Conservation (phyloP, 129 eudicot genomes). For the Artemisia annua region DNA sequence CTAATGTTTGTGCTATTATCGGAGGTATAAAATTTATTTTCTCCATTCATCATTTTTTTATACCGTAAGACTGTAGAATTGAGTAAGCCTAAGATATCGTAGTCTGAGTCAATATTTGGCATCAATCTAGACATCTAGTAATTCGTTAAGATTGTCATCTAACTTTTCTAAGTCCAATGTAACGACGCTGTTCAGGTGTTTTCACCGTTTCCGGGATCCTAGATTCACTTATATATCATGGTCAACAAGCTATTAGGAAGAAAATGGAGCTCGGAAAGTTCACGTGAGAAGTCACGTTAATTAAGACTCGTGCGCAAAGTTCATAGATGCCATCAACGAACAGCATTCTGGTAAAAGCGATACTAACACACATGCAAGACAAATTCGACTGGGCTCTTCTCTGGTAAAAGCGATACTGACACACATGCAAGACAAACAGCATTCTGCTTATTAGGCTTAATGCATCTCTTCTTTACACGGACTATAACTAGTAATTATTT, state of each 20-base stretch:
- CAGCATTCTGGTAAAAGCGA: constrained; percentile 13
- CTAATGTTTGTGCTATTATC: constrained; percentile 90
- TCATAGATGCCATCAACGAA: not conserved
- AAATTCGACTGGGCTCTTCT: not conserved
- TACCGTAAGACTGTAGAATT: too few relatives aligned
- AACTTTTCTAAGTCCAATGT: not conserved
- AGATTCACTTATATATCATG: constrained; percentile 81
- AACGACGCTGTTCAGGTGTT: constrained; percentile 53
- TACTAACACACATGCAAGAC: constrained; percentile 1
- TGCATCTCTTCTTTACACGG: not conserved
- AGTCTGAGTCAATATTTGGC: too few relatives aligned
- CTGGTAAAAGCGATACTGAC: constrained; percentile 6
- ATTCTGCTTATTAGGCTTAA: not conserved
- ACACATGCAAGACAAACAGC: constrained; percentile 7
- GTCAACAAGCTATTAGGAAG: constrained; percentile 79
- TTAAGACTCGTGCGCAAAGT: not conserved
- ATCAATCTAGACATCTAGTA: too few relatives aligned
- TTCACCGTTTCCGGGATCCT: constrained; percentile 85
- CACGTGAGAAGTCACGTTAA: constrained; percentile 38
- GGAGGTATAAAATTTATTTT: constrained; percentile 51
- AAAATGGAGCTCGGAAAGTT: constrained; percentile 91
- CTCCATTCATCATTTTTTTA: too few relatives aligned
- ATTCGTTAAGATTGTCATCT: too few relatives aligned
- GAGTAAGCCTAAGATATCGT: too few relatives aligned
- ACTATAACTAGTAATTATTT: not conserved